Evolutionary conservation across 2,329 filamentous ascomycete species (phyloP), one percentile per base, ranked within the genome.

Genomic region (Talaromyces sp.): DNA sequence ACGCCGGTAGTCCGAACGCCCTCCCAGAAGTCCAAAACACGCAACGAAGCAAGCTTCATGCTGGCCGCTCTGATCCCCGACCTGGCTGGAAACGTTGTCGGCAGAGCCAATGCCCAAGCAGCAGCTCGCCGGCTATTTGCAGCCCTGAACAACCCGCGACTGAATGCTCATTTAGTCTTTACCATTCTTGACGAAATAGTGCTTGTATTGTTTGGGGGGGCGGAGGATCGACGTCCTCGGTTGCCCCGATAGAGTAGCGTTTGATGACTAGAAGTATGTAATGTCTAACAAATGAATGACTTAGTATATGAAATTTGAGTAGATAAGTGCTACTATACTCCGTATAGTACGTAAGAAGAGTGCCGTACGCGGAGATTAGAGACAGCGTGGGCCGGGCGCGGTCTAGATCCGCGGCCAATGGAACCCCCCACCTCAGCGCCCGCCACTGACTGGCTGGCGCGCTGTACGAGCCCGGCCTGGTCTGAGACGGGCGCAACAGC

Each of bases 1-100:
- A 72, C 80, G 32, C 68, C 72, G 3, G 78, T 80, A 54, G 78
- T 86, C 7, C 81, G 95, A 58, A 92, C 88, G 0, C 70, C 80
- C 3, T 82, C 84, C 1, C 90, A 98, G 69, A 95, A 92, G 77
- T 84, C 87, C 57, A 89, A 87, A 74, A 96, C 90, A 64, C 84
- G 91, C 63, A 91, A 88, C 9, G 95, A 98, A 75, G 95, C 96
- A 7, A 92, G 90, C 63, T 78, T 96, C 27, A 91, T 98, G 81
- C 82, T 99, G 55, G 91, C 90, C 10, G 96, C 92, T 10, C 83
- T 99, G 56, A 82, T 99, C 22, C 95, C 95, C 2, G 95, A 99
- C 73, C 73, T 99, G 61, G 93, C 91, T 9, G 92, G 89, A 8
- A 96, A 90, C 75, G 96, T 99, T 7, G 96, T 99, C 17, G 95